These are phyloP conservation scores for Striga hermonthica DNA, from an alignment of 305 asterid species.

Conservation along the genomic window DNA sequence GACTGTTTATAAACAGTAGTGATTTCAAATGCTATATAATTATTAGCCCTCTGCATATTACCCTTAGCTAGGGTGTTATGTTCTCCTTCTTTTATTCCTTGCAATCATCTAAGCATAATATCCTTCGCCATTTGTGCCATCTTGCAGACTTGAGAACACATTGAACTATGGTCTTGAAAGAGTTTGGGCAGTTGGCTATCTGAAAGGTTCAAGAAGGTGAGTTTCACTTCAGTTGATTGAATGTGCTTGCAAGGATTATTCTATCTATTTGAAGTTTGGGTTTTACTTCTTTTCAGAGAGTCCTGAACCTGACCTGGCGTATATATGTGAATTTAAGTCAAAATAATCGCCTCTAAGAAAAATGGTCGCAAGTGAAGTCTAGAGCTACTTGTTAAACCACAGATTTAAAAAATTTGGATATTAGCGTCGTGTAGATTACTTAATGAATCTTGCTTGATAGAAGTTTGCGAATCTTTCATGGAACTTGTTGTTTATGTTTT, in stretches of 20 bases:
- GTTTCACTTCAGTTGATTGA: constrained; percentile 24
- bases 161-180: constrained; percentile 85
- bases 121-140: constrained; percentile 28
- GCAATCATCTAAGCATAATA: constrained; percentile 1
- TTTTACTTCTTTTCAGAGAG: neutral
- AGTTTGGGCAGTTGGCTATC: constrained; percentile 86
- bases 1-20: neutral
- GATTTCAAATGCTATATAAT: no score
- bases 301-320: constrained; percentile 5
- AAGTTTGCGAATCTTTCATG: no score
- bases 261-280: neutral
- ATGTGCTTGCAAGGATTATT: neutral
- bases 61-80: neutral
- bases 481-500: no score
- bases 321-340: neutral
- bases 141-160: constrained; percentile 75
- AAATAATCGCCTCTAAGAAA: neutral
- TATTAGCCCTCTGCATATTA: no score
- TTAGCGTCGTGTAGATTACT: neutral
- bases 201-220: constrained; percentile 77
- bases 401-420: neutral
- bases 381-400: neutral
- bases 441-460: neutral
- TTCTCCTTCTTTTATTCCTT: neutral
- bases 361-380: constrained; percentile 5